phyloP scores from a whole-genome alignment of 2,329 filamentous ascomycete genomes.

The Aspergillus ibericus region DNA sequence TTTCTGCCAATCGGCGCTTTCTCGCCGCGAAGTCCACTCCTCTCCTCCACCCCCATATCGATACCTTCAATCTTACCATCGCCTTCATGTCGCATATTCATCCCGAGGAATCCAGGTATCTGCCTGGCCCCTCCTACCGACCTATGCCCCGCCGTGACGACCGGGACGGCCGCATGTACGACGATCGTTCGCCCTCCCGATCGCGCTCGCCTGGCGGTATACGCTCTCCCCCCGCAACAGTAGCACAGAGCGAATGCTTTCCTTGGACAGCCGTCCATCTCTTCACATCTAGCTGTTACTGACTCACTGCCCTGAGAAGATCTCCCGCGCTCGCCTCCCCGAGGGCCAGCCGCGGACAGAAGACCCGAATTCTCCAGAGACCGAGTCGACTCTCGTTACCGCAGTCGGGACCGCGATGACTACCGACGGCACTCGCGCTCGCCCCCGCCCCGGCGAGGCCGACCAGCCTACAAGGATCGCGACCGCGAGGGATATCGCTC shows the following conservation, averaged over 20 bases:
- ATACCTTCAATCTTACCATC: neutral
- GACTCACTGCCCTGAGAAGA: slow-evolving; percentile 40
- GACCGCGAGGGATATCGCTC: slow-evolving; percentile 50
- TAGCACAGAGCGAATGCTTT: slow-evolving; percentile 30
- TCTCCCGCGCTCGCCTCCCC: slow-evolving; percentile 35
- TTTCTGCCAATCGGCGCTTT: slow-evolving; percentile 16
- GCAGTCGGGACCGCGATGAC: slow-evolving; percentile 37
- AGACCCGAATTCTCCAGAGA: slow-evolving; percentile 37
- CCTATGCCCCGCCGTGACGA: slow-evolving; percentile 34
- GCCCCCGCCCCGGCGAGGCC: slow-evolving; percentile 37
- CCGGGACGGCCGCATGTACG: slow-evolving; percentile 48
- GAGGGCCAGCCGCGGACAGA: slow-evolving; percentile 39
- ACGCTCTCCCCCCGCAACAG: slow-evolving; percentile 47
- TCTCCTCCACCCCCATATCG: slow-evolving; percentile 7
- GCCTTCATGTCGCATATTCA: slow-evolving; percentile 31
- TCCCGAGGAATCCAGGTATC: slow-evolving; percentile 29
- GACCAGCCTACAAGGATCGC: slow-evolving; percentile 43
- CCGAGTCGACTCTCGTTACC: slow-evolving; percentile 31
- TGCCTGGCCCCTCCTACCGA: slow-evolving; percentile 23
- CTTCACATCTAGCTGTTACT: slow-evolving; percentile 35
- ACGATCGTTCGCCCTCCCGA: slow-evolving; percentile 44
- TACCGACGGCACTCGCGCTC: slow-evolving; percentile 36
- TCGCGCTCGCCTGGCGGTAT: slow-evolving; percentile 47
- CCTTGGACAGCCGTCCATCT: slow-evolving; percentile 10
- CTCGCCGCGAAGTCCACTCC: neutral